phyloP scores from a whole-genome alignment of 179 eudicot genomes.

The Gypsophila paniculata region DNA sequence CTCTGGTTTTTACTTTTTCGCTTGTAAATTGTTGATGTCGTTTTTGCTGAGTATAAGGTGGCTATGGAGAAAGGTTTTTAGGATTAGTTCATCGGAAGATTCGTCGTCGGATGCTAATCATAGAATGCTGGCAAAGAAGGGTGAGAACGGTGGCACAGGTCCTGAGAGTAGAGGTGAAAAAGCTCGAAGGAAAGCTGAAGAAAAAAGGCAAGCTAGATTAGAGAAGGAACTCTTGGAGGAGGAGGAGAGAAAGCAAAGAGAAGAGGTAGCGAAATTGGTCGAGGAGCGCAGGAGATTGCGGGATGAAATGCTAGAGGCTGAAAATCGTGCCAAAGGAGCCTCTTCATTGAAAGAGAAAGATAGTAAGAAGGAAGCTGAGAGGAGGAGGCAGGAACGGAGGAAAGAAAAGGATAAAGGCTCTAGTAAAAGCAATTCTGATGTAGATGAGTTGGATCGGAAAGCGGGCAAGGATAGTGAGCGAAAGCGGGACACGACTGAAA shows the following conservation, averaged over 20 bases:
- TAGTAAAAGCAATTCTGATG: conserved; percentile 94
- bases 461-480: conserved; percentile 60
- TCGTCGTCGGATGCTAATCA: conserved; percentile 49
- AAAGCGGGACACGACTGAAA: conserved; percentile 44
- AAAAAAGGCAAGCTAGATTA: conserved; percentile 91
- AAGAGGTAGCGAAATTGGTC: conserved; percentile 90
- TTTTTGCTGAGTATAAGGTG: conserved; percentile 54
- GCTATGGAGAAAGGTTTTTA: conserved; percentile 73
- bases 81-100: conserved; percentile 67
- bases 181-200: conserved; percentile 98
- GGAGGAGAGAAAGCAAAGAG: conserved; percentile 96
- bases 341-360: conserved; percentile 55
- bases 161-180: conserved; percentile 88
- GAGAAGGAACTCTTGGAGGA: conserved; percentile 89
- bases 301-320: conserved; percentile 82
- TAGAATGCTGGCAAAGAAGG: conserved; percentile 47
- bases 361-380: conserved; percentile 70
- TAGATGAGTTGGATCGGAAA: conserved; percentile 74
- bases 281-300: conserved; percentile 86
- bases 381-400: conserved; percentile 64
- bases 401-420: conserved; percentile 83
- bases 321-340: conserved; percentile 53
- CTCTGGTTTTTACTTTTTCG: conserved; percentile 47
- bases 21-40: conserved; percentile 44
- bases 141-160: conserved; percentile 54